Evolutionary conservation across 2,329 filamentous ascomycete genomes (phyloP).

Genomic region (Chaetomiaceae sp.): DNA sequence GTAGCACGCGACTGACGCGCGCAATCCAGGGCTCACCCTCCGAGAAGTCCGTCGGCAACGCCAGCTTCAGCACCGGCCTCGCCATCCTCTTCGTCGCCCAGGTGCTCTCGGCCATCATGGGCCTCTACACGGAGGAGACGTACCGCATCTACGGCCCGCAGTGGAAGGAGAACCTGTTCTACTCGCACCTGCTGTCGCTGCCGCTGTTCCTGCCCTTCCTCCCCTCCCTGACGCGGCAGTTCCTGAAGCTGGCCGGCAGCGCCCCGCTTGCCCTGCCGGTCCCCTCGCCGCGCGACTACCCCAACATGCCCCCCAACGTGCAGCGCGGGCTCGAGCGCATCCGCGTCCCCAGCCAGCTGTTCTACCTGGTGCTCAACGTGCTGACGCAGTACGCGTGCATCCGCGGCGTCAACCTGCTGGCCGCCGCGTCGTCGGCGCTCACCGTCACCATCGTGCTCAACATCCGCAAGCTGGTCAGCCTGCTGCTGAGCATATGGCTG

Average conservation of each 20-base stretch:
- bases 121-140: slow-evolving; percentile 86
- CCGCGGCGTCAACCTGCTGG: slow-evolving; percentile 89
- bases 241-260: slow-evolving; percentile 56
- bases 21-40: slow-evolving; percentile 21
- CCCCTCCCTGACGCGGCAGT: slow-evolving; percentile 59
- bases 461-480: slow-evolving; percentile 85
- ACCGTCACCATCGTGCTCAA: slow-evolving; percentile 97
- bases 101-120: slow-evolving; percentile 86
- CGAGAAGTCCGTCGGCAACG: slow-evolving; percentile 25
- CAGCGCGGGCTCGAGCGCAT: slow-evolving; percentile 35
- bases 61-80: slow-evolving; percentile 62
- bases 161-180: slow-evolving; percentile 96
- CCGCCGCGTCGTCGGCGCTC: slow-evolving; percentile 78
- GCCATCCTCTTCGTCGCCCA: slow-evolving; percentile 81
- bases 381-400: slow-evolving; percentile 93
- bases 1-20: slow-evolving; percentile 23
- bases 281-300: slow-evolving; percentile 28
- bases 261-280: slow-evolving; percentile 48
- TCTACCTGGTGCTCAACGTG: slow-evolving; percentile 68
- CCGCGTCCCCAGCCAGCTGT: slow-evolving; percentile 60
- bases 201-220: slow-evolving; percentile 70
- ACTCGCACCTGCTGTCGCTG: slow-evolving; percentile 71
- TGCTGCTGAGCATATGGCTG: slow-evolving; percentile 85
- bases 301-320: slow-evolving; percentile 33
- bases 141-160: slow-evolving; percentile 81